Conservation (phyloP, 352 stramenopile genomes). For the Phytopythium vexans region DNA sequence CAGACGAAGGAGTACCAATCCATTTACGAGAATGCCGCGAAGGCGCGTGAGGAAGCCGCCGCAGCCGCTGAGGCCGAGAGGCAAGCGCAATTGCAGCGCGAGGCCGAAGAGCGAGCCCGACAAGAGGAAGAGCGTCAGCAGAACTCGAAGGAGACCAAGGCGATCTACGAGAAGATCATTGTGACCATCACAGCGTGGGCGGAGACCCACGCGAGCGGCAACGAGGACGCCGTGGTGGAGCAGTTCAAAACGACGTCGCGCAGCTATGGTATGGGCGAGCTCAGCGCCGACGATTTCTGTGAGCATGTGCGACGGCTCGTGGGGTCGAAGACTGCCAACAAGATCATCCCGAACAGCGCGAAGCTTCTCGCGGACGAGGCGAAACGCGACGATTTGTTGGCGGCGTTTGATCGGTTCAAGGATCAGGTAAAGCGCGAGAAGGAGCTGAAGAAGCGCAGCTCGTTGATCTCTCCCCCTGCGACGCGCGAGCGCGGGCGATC, state of each 20-base stretch:
- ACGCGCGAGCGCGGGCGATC: constrained; percentile 24
- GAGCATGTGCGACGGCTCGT: constrained; percentile 58
- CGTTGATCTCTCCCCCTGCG: constrained; percentile 22
- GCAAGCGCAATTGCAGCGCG: constrained; percentile 32
- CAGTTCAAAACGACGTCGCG: constrained; percentile 59
- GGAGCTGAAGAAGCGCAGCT: constrained; percentile 63
- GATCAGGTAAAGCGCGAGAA: constrained; percentile 73
- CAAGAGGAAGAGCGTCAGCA: constrained; percentile 50
- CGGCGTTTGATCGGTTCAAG: constrained; percentile 63
- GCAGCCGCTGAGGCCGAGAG: constrained; percentile 46
- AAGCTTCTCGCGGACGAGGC: constrained; percentile 56
- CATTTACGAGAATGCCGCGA: constrained; percentile 66
- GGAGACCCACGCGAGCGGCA: constrained; percentile 43
- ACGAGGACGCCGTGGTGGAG: constrained; percentile 46
- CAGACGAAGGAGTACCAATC: constrained; percentile 83
- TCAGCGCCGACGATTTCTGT: constrained; percentile 74
- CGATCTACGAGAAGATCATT: constrained; percentile 66
- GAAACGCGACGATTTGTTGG: constrained; percentile 50
- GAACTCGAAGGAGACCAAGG: constrained; percentile 53
- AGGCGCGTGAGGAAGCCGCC: constrained; percentile 38
- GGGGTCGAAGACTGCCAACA: constrained; percentile 67
- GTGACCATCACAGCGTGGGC: constrained; percentile 59
- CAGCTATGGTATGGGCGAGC: constrained; percentile 59
- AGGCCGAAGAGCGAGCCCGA: constrained; percentile 53
- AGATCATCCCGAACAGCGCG: constrained; percentile 72